Base-by-base conservation (phyloP, 495 filamentous ascomycete species). In the Stereocaulon alpinum region DNA sequence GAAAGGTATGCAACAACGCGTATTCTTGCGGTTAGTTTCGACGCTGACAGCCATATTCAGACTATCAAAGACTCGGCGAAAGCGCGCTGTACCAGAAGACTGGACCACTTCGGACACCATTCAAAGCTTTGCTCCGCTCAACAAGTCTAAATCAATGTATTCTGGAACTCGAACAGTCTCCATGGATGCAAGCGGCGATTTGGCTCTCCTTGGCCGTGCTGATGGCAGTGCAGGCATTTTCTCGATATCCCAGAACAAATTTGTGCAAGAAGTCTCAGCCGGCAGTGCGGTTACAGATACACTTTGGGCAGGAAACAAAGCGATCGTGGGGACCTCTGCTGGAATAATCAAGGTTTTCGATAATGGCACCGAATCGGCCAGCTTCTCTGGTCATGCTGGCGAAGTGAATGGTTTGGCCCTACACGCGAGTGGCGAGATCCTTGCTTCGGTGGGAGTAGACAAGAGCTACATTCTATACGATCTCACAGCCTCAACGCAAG, bases 381-480 rank as follows among this genome's bases (percentile, higher is more conserved):
- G 77, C 52, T 86, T 95, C 64, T 73, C 74, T 29, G 80, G 85
- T 3, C 93, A 98, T 67, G 87, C 89, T 58, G 94, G 93, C 14
- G 78, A 84, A 37, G 86, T 83, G 2, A 89, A 83, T 6, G 86
- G 82, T 4, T 70, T 97, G 42, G 81, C 89, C 20, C 68, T 93
- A 4, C 94, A 98, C 70, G 87, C 93, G 2, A 86, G 86, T 69
- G 87, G 84, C 34, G 83, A 89, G 22, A 84, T 98, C 61, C 74
- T 96, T 22, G 91, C 87, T 11, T 96, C 91, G 0, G 84, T 91
- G 32, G 93, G 93, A 52, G 80, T 82, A 4, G 93, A 98, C 70
- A 96, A 96, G 78, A 93, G 88, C 73, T 93, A 90, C 66, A 82
- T 93, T 4, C 81, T 96, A 64, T 96, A 96, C 68, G 91, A 98